Conservation (phyloP, 139 green algal genomes). For the Diplosphaera chodatii region DNA sequence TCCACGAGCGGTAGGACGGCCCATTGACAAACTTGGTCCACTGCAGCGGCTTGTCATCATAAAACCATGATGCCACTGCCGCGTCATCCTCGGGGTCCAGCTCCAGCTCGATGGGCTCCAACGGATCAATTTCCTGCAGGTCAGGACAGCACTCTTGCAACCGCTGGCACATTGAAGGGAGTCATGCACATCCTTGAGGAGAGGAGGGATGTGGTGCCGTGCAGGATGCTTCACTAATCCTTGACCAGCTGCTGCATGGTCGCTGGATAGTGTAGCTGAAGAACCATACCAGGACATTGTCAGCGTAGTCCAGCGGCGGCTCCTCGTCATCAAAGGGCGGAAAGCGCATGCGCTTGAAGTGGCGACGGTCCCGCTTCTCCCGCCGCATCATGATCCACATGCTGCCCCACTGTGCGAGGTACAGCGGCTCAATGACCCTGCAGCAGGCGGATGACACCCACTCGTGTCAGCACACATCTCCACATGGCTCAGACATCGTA, state of each 20-base stretch:
- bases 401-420: constrained; percentile 96
- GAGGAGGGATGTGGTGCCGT: no score
- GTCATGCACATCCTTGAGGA: no score
- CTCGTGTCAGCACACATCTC: no score
- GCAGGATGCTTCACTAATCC: no score
- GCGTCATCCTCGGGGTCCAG: constrained; percentile 93
- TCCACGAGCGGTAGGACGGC: constrained; percentile 88
- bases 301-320: constrained; percentile 96
- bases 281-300: constrained; percentile 96
- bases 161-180: no score
- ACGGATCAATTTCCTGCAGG: constrained; percentile 78
- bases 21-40: constrained; percentile 89
- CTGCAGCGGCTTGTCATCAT: constrained; percentile 89
- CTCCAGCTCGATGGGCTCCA: constrained; percentile 97
- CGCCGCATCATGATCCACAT: constrained; percentile 99
- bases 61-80: constrained; percentile 88
- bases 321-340: constrained; percentile 99
- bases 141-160: no score
- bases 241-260: no score
- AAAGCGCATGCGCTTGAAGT: constrained; percentile 99
- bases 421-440: constrained; percentile 94
- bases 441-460: no score
- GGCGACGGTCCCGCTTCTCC: constrained; percentile 96
- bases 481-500: no score
- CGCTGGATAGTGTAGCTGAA: no score